phyloP scores from a whole-genome alignment of 2,329 filamentous ascomycete genomes.

The Ascochyta lentis region DNA sequence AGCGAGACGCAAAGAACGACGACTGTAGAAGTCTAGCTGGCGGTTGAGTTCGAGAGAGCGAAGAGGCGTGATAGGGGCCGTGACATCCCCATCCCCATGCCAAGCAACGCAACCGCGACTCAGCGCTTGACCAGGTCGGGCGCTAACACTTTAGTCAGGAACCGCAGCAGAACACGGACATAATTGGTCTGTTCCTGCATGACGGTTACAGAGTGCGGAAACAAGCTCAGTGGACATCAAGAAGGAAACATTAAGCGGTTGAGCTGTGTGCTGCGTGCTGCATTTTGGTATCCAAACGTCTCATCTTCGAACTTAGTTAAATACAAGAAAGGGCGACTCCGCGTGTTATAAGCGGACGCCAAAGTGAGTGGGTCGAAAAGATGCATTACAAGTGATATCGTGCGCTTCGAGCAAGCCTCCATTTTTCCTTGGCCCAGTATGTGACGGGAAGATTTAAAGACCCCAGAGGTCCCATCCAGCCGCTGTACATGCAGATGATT shows the following conservation, averaged over 20 bases:
- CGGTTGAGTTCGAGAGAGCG: constrained; percentile 15
- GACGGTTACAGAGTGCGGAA: neutral
- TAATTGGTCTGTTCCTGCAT: constrained; percentile 25
- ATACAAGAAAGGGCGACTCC: constrained; percentile 11
- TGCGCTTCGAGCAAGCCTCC: constrained; percentile 14
- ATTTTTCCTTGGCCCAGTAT: constrained; percentile 16
- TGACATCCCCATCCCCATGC: constrained; percentile 6
- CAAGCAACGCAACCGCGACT: constrained; percentile 6
- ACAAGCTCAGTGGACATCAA: neutral
- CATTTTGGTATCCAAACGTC: constrained; percentile 4
- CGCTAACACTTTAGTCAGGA: constrained; percentile 28
- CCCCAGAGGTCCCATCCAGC: constrained; percentile 9
- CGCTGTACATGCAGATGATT: constrained; percentile 34
- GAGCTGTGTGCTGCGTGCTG: neutral
- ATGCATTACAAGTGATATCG: constrained; percentile 33
- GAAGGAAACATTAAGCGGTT: neutral
- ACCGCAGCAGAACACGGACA: constrained; percentile 19
- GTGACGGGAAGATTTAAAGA: constrained; percentile 20
- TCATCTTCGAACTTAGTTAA: neutral
- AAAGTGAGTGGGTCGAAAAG: constrained; percentile 20
- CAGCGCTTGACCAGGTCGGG: constrained; percentile 12
- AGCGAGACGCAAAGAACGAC: constrained; percentile 21
- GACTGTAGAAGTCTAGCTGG: constrained; percentile 19
- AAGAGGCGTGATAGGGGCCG: constrained; percentile 17
- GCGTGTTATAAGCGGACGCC: constrained; percentile 3